phyloP scores from a whole-genome alignment of 495 filamentous ascomycete genomes.

The Aspergillus bertholletiae region DNA sequence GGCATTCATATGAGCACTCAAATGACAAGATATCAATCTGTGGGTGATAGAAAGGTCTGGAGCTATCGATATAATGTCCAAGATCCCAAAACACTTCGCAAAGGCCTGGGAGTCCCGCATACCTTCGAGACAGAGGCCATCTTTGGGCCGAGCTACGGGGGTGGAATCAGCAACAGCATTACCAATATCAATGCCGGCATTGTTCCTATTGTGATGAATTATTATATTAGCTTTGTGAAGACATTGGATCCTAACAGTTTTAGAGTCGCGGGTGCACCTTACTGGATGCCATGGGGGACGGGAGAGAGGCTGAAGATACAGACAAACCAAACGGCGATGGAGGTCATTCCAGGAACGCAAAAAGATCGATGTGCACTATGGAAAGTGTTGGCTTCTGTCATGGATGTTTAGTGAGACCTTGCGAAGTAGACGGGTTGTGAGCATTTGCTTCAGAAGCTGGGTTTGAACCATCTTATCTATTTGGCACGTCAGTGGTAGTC shows the following conservation, averaged over 20 bases:
- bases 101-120: slow-evolving; percentile 63
- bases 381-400: slow-evolving; percentile 14
- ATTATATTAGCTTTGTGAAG: slow-evolving; percentile 63
- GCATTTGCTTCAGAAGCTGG: too few relatives aligned
- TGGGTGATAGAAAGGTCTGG: slow-evolving; percentile 27
- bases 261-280: slow-evolving; percentile 28
- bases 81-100: slow-evolving; percentile 35
- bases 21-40: slow-evolving; percentile 32
- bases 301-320: slow-evolving; percentile 39
- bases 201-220: slow-evolving; percentile 54
- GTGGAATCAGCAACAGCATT: slow-evolving; percentile 14
- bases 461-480: too few relatives aligned
- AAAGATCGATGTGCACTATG: slow-evolving; percentile 44
- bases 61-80: slow-evolving; percentile 64
- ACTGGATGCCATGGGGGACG: slow-evolving; percentile 39
- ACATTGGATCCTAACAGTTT: slow-evolving; percentile 56
- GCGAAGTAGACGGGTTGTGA: too few relatives aligned
- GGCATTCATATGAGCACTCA: slow-evolving; percentile 35
- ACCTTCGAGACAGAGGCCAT: slow-evolving; percentile 59
- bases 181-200: slow-evolving; percentile 38
- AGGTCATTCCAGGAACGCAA: slow-evolving; percentile 40
- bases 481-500: too few relatives aligned
- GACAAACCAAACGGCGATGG: slow-evolving; percentile 50
- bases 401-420: neutral
- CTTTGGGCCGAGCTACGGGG: slow-evolving; percentile 35